Percentiles rank a stretch among this genome's conserved stretches.
Evolutionary conservation across 2,329 filamentous ascomycete species (phyloP).

Genomic region (Aspergillus aculeatinus): DNA sequence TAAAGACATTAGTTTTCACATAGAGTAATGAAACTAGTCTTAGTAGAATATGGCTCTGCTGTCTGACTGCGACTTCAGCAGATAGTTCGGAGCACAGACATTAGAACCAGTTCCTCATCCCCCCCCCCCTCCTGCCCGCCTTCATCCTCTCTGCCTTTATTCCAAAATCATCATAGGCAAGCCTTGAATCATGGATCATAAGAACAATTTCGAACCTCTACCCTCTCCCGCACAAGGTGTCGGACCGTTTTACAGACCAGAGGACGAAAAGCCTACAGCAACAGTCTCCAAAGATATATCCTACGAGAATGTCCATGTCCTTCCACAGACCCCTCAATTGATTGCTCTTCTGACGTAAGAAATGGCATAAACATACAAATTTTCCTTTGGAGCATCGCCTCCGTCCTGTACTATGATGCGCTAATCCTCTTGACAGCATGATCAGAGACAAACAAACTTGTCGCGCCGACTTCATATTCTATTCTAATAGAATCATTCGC

Average conservation of each 20-base stretch:
- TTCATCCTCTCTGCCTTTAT: too few relatives aligned
- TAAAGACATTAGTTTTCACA: too few relatives aligned
- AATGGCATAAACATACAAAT: background rate
- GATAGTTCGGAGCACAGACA: too few relatives aligned
- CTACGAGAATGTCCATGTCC: conserved; percentile 83
- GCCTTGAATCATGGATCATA: too few relatives aligned
- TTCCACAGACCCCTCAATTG: conserved; percentile 91
- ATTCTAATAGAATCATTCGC: conserved; percentile 96
- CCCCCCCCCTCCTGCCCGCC: too few relatives aligned
- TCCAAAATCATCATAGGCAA: too few relatives aligned
- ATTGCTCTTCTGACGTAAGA: conserved; percentile 96
- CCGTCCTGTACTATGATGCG: background rate
- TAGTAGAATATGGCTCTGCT: too few relatives aligned
- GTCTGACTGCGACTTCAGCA: too few relatives aligned
- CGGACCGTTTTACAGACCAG: conserved; percentile 74
- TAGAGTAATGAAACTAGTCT: too few relatives aligned
- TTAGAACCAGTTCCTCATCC: too few relatives aligned
- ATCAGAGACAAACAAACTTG: conserved; percentile 89
- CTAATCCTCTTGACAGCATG: conserved; percentile 61
- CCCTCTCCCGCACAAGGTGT: conserved; percentile 63
- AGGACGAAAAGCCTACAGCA: conserved; percentile 76
- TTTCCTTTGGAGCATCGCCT: background rate
- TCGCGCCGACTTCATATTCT: conserved; percentile 97
- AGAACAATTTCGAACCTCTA: conserved; percentile 21
- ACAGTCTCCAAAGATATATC: conserved; percentile 82